Base-by-base conservation (phyloP, 2,329 filamentous ascomycete species). In the Neofusicoccum laricinum region DNA sequence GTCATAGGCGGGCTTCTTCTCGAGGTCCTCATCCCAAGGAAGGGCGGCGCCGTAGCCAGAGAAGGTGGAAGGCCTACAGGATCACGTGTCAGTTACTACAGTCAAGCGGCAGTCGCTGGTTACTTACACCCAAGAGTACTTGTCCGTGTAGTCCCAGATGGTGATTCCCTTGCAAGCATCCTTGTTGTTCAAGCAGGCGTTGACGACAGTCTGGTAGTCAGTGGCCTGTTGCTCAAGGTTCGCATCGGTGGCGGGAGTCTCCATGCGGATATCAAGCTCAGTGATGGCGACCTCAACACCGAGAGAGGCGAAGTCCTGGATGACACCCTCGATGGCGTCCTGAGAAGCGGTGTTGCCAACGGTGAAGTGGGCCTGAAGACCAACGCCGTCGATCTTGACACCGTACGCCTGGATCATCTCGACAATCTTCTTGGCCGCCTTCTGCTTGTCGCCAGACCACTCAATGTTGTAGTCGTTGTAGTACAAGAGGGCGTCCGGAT, bases 281-380 rank as follows among this genome's bases (percentile, higher is more conserved):
- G 86, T 89, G 63, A 88, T 79, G 8, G 86, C 86, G 32, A 88
- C 80, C 67, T 89, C 85, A 19, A 84, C 79, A 17, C 80, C 80
- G 21, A 84, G 75, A n/a, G 71, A 71, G 2, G 82, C 83, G 57
- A 86, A 84, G 0, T 78, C 76, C 67, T 81, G 78, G 67, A 88
- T 78, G 21, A 83, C 81, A 12, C 72, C 72, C 8, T 79, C 78
- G 17, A 80, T 76, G 32, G 74, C 77, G 12, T 66, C 66, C 49
- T 69, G 67, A 1, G 69, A 70, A 2, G 71, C 70, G 11, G 73
- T 74, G 11, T 76, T 74, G 46, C 79, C 80, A 12, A 77, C 75
- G 59, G 76, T 77, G 50, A 87, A 77, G 71, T 87, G 86, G 19
- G 79, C 78, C 72, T 88, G 85, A 3, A 84, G 78, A 51, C 85